Evolutionary conservation across 306 rosid genomes (phyloP).

Genomic region (Cicer bijugum): DNA sequence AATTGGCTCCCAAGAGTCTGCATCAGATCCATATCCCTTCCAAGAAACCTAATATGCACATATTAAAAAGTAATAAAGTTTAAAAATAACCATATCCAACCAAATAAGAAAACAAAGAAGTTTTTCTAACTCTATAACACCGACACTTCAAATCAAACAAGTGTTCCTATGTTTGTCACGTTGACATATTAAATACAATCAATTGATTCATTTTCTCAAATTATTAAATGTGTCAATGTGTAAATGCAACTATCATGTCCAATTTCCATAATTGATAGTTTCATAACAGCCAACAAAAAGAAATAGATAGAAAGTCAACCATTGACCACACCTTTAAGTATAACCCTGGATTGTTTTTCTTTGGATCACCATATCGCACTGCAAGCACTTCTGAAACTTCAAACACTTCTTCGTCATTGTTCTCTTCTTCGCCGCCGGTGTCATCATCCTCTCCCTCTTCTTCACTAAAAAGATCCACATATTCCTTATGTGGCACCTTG

Average conservation of each 20-base stretch:
- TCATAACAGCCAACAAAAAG: neutral
- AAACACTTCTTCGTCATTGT: slow-evolving; percentile 50
- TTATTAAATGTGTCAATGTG: too few relatives aligned
- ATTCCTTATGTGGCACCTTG: slow-evolving; percentile 51
- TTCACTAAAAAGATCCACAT: slow-evolving; percentile 40
- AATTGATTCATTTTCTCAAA: too few relatives aligned
- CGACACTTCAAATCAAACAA: too few relatives aligned
- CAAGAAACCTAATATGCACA: slow-evolving; percentile 61
- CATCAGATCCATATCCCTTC: slow-evolving; percentile 74
- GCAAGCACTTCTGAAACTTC: slow-evolving; percentile 63
- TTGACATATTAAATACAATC: too few relatives aligned
- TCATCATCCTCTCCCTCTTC: slow-evolving; percentile 54
- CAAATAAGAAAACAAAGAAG: neutral
- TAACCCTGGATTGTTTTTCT: slow-evolving; percentile 46
- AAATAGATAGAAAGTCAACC: neutral
- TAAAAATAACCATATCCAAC: neutral
- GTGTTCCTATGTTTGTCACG: too few relatives aligned
- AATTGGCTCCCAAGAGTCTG: slow-evolving; percentile 85
- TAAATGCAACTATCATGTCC: too few relatives aligned
- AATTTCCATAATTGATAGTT: too few relatives aligned
- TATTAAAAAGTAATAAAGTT: neutral
- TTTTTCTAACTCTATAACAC: too few relatives aligned
- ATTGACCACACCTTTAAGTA: slow-evolving; percentile 60
- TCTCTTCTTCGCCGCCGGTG: slow-evolving; percentile 34
- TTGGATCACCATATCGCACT: slow-evolving; percentile 68